These are phyloP conservation scores for Pichia phayaonensis DNA, from an alignment of 805 yeast species.

Conservation along the genomic window DNA sequence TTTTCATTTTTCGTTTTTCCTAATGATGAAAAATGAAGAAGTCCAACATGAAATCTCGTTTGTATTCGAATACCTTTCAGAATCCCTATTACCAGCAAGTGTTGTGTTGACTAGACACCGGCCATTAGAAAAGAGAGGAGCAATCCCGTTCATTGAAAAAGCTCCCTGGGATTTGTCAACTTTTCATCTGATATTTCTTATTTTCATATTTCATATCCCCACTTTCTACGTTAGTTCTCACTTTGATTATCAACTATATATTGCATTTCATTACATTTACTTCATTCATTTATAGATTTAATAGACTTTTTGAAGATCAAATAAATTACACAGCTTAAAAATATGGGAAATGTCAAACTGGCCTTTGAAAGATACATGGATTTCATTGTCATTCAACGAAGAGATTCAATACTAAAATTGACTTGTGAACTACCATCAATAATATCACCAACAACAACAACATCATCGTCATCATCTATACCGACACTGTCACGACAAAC, in stretches of 20 bases:
- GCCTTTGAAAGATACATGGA: constrained; percentile 24
- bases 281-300: background rate
- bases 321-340: background rate
- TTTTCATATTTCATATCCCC: background rate
- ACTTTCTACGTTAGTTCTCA: background rate
- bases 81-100: background rate
- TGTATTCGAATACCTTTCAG: background rate
- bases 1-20: background rate
- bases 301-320: background rate
- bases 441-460: background rate
- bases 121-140: background rate
- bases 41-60: background rate
- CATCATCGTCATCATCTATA: no score
- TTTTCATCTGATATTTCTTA: background rate
- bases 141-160: background rate
- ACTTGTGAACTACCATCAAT: constrained; percentile 14
- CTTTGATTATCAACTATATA: background rate
- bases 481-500: constrained; percentile 1
- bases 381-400: constrained; percentile 17
- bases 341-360: constrained; percentile 20
- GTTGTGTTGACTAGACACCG: background rate
- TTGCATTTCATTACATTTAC: no score
- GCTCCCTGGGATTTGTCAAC: background rate
- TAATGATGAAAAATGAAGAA: background rate
- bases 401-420: constrained; percentile 25